These are phyloP conservation scores for Dactylellina leptospora DNA, from an alignment of 2,329 filamentous ascomycete species.

Conservation along the genomic window DNA sequence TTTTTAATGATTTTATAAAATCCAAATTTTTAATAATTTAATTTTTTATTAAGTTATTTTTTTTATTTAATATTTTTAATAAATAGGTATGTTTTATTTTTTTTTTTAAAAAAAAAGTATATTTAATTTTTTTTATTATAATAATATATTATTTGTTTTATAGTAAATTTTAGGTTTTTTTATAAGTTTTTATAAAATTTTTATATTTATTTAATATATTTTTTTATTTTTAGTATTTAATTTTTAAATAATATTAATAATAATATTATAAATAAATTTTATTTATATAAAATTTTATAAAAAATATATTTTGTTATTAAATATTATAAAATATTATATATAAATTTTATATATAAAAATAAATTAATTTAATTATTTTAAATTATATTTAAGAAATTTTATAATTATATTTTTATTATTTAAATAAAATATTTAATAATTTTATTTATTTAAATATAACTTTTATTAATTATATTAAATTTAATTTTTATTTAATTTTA, in stretches of 20 bases:
- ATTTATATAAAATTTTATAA: background rate
- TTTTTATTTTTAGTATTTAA: background rate
- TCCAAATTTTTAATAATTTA: constrained; percentile 2
- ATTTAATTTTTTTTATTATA: background rate
- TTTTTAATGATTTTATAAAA: background rate
- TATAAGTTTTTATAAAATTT: background rate
- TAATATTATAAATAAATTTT: constrained; percentile 3
- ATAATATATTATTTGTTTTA: background rate
- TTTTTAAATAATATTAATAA: background rate
- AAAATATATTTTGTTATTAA: background rate
- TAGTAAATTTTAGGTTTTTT: background rate
- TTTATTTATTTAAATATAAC: background rate
- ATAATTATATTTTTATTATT: background rate
- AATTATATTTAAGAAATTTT: background rate
- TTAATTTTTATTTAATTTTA: constrained; percentile 1
- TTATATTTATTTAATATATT: constrained; percentile 2
- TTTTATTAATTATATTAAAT: background rate
- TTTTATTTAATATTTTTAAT: background rate
- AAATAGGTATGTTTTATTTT: constrained; percentile 7
- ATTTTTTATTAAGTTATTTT: constrained; percentile 10
- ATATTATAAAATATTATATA: constrained; percentile 2
- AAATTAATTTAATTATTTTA: constrained; percentile 3
- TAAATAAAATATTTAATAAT: background rate
- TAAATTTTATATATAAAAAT: constrained; percentile 3
- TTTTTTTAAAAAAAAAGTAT: background rate